These are phyloP conservation scores for Cryomyces antarcticus DNA, from an alignment of 495 filamentous ascomycete species.

Conservation along the genomic window DNA sequence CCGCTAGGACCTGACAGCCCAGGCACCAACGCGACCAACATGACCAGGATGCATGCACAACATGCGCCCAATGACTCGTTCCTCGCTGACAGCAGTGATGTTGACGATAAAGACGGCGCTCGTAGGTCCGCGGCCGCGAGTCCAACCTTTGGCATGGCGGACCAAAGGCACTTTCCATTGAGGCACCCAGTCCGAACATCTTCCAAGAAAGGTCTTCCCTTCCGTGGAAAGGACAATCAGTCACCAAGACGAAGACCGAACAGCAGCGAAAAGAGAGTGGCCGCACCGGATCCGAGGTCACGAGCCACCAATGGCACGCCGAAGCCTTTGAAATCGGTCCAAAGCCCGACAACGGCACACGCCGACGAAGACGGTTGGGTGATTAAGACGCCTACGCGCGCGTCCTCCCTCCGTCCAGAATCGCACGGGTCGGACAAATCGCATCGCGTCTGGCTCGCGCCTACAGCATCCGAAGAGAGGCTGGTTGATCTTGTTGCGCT, in stretches of 20 bases:
- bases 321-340: too few relatives aligned
- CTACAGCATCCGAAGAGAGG: constrained; percentile 25
- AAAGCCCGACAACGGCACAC: constrained; percentile 5
- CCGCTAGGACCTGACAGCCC: constrained; percentile 3
- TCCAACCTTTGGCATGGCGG: neutral
- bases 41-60: constrained; percentile 6
- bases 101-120: constrained; percentile 3
- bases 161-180: neutral
- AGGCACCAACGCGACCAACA: constrained; percentile 8
- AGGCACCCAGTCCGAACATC: neutral
- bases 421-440: constrained; percentile 9
- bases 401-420: constrained; percentile 4
- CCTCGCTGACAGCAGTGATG: constrained; percentile 3
- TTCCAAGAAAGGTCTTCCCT: neutral
- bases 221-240: neutral
- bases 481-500: constrained; percentile 17
- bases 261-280: constrained; percentile 61
- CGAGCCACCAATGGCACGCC: too few relatives aligned
- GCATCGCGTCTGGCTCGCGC: constrained; percentile 17
- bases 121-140: too few relatives aligned
- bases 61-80: constrained; percentile 2
- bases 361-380: constrained; percentile 15
- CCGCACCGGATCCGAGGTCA: too few relatives aligned
- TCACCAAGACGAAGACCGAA: constrained; percentile 19
- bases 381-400: constrained; percentile 5